Conservation (phyloP, 768 basidiomycete species). For the Lyophyllum semitale region DNA sequence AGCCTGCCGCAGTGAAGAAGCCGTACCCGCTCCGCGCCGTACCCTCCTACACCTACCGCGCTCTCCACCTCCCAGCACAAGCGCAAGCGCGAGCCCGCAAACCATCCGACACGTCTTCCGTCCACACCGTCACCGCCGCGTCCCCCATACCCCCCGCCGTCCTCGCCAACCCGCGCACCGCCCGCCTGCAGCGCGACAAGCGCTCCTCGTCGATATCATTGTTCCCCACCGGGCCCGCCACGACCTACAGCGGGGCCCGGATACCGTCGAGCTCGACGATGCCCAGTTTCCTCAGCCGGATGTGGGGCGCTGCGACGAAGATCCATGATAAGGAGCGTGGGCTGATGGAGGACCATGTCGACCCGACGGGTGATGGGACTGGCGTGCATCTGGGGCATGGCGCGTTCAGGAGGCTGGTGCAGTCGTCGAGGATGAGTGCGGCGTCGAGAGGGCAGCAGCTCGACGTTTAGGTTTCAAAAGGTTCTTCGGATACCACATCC, state of each 20-base stretch:
- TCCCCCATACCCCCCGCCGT: conserved; percentile 23
- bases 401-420: conserved; percentile 31
- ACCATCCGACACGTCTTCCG: conserved; percentile 53
- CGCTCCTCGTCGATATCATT: conserved; percentile 26
- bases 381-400: conserved; percentile 20
- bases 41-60: conserved; percentile 42
- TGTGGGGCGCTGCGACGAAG: conserved; percentile 66
- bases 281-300: conserved; percentile 62
- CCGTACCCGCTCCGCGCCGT: conserved; percentile 50
- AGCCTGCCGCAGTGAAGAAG: conserved; percentile 31
- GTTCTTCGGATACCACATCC: neutral
- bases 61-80: conserved; percentile 27
- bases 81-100: conserved; percentile 37
- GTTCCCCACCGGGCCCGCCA: neutral
- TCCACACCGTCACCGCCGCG: conserved; percentile 45
- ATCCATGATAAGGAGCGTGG: conserved; percentile 24
- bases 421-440: conserved; percentile 27
- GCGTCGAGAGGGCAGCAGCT: conserved; percentile 8
- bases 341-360: conserved; percentile 8
- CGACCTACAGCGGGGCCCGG: conserved; percentile 2
- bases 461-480: conserved; percentile 10
- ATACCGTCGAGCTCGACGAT: conserved; percentile 39
- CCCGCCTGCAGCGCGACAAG: conserved; percentile 17
- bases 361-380: conserved; percentile 18
- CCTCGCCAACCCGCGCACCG: conserved; percentile 11